phyloP scores from a whole-genome alignment of 1,139 yeast genomes.

The Sugiyamaella castrensis region DNA sequence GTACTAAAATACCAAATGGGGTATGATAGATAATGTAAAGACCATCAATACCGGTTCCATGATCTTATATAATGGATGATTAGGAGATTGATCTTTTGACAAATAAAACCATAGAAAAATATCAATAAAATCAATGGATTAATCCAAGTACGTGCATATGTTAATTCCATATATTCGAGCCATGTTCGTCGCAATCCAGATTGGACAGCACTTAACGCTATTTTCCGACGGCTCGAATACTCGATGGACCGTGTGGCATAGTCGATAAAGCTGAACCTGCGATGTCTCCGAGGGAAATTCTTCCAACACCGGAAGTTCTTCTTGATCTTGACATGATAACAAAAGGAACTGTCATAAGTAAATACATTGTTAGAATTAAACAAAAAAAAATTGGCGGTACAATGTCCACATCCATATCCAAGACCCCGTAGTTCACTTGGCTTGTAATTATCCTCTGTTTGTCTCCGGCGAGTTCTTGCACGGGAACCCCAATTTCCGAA shows the following conservation, averaged over 20 bases:
- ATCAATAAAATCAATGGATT: conserved; percentile 50
- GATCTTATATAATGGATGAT: conserved; percentile 64
- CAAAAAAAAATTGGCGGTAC: too few species aligned
- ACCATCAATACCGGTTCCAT: conserved; percentile 49
- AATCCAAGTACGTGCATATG: conserved; percentile 77
- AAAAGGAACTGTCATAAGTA: neutral
- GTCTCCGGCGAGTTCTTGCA: too few species aligned
- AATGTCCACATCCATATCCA: too few species aligned
- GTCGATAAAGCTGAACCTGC: conserved; percentile 40
- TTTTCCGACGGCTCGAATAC: conserved; percentile 35
- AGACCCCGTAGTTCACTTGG: too few species aligned
- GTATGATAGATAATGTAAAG: conserved; percentile 79
- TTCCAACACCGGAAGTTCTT: conserved; percentile 33
- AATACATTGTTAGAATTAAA: too few species aligned
- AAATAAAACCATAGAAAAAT: conserved; percentile 40
- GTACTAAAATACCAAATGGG: conserved; percentile 92
- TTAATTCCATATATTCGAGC: conserved; percentile 57
- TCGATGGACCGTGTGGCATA: conserved; percentile 34
- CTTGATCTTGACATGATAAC: conserved; percentile 16
- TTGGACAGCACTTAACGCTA: conserved; percentile 32
- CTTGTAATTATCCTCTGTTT: too few species aligned
- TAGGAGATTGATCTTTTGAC: conserved; percentile 45
- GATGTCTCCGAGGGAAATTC: conserved; percentile 41
- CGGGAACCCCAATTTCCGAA: too few species aligned
- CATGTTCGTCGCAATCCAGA: conserved; percentile 35